Base-by-base conservation (phyloP, 352 stramenopile genomes). In the Plasmopara halstedii region DNA sequence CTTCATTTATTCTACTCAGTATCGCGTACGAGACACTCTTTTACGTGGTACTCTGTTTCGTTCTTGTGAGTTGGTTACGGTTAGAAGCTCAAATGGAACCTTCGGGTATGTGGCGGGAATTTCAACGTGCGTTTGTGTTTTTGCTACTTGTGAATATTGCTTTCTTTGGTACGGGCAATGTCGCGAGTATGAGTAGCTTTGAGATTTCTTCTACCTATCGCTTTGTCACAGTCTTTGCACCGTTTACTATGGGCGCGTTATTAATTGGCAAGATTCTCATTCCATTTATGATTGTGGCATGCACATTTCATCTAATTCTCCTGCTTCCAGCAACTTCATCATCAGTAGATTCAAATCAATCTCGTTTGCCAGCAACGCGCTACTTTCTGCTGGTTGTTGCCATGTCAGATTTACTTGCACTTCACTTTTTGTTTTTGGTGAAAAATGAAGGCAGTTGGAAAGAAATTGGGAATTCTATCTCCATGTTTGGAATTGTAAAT, bases 11-110 rank as follows among this genome's bases (percentile, higher is more conserved):
- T 25, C 46, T 90, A 14, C 46, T 93, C n/a, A 89, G 78, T 42
- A 89, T 93, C 42, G 83, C 79, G 25, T 93, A 89, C 60, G 81
- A 93, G 49, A 76, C 90, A 37, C 58, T 87, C 20, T 93, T 93
- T 47, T 90, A 79, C 50, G 62, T 70, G 33, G 63, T 66, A 21
- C 63, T 93, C 3, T 69, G 61, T 32, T 57, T 52, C 18, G 57
- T 84, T 52, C 64, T 90, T 7, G 51, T 79, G 21, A 64, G 62
- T 18, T 93, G 81, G 81, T 36, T 90, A 27, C 34, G 69, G 0
- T 31, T 88, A 15, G 81, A 92, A 29, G 50, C 61, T 2, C 45
- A 67, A 42, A 15, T 27, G 4, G 3, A 29, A 10, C 11, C 25
- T 6, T 29, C 1, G 25, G 25, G 25, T 5, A 22, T 19, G 19